Percentiles rank a stretch among this genome's conserved stretches.
Evolutionary conservation across 352 stramenopile genomes (phyloP).

Genomic region (Globisporangium barbulae): DNA sequence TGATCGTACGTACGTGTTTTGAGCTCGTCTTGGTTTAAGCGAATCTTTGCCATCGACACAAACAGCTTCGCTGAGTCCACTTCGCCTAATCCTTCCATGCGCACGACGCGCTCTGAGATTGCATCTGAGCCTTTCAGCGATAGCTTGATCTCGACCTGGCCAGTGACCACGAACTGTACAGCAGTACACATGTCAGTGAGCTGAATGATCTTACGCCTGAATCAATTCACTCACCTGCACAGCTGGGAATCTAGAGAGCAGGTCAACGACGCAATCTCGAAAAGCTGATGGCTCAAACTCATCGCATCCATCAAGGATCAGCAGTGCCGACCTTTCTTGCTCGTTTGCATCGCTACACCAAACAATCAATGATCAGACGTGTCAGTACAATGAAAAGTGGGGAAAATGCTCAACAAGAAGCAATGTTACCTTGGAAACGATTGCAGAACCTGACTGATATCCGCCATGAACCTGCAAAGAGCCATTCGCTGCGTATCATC

Average conservation of each 20-base stretch:
- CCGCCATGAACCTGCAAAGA: constrained; percentile 25
- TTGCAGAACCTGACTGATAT: constrained; percentile 26
- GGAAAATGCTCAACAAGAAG: background rate
- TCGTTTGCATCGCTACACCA: constrained; percentile 8
- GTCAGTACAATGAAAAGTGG: background rate
- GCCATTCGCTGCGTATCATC: constrained; percentile 3
- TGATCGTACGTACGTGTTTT: constrained; percentile 31
- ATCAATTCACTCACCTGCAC: constrained; percentile 39
- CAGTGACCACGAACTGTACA: constrained; percentile 35
- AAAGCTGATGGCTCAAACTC: constrained; percentile 31
- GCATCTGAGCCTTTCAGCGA: constrained; percentile 11
- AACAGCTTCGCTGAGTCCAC: constrained; percentile 45
- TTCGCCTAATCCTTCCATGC: constrained; percentile 35
- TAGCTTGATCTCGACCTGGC: constrained; percentile 27
- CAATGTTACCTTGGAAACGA: constrained; percentile 33
- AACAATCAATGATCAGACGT: background rate
- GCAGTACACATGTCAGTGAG: background rate
- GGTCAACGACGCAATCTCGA: constrained; percentile 40
- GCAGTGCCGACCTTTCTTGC: constrained; percentile 25
- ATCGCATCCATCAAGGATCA: constrained; percentile 70
- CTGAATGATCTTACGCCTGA: background rate
- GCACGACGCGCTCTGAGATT: constrained; percentile 24
- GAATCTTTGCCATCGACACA: constrained; percentile 35
- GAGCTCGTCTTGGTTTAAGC: constrained; percentile 36
- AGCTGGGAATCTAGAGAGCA: constrained; percentile 29